Evolutionary conservation across 2,329 filamentous ascomycete species (phyloP), one percentile per base, ranked within the genome.

Genomic region (Uncinocarpus reesii): DNA sequence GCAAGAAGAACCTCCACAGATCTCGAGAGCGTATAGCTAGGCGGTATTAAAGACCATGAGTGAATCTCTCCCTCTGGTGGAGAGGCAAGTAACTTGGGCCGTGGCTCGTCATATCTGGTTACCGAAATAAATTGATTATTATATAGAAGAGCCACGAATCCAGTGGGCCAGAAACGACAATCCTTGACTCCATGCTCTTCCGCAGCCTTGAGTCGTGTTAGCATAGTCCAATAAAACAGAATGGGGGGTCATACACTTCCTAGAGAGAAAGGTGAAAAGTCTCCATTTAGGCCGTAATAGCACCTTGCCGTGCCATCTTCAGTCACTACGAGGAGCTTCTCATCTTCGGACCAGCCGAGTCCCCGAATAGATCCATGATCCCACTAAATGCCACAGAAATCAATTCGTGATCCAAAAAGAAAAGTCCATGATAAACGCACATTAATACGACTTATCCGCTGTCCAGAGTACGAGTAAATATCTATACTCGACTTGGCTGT

Each of bases 281-380:
- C 90, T 53, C 84, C 86, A 64, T 95, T 85, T n/a, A 98, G 71
- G 60, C 92, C 86, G 63, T 88, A 81, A 62, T 89, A 95, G 65
- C 87, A 92, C 52, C 89, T 78, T 36, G 96, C 90, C 1, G 81
- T 90, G 20, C 92, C 92, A 61, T 98, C 90, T 46, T 84, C 79
- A 7, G 88, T 86, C 44, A 96, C 81, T 0, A 95, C 84, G 3
- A 98, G 72, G 40, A 98, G 75, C 62, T 85, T 84, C 72, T 98
- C 92, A 55, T 95, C 87, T 60, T 95, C 90, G 16, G 89, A 95
- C 92, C 92, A 98, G 28, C 92, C 92, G 16, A 98, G 75, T 1
- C 86, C 88, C 64, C 83, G 84, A 61, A 98, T 86, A 2, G 81
- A 73, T 38, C 86, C 86, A 68, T 89, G 86, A 59, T 96, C 90